Base-by-base conservation (phyloP, 23 red algal species). In the Gracilaria domingensis region DNA sequence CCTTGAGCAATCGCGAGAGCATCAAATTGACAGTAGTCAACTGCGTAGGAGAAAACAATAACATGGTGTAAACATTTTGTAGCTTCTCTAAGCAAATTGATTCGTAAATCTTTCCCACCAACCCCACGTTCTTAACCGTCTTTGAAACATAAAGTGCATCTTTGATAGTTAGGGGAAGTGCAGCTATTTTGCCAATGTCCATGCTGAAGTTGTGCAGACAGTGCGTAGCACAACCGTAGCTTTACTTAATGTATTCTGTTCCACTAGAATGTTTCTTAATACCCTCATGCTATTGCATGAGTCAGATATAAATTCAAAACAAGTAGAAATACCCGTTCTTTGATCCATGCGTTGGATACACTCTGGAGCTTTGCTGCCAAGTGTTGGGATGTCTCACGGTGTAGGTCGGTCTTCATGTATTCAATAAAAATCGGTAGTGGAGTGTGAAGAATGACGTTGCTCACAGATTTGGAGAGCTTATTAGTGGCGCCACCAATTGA, bases 341-440 rank as follows among this genome's bases (percentile, higher is more conserved):
- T 64, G 12, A 32, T 58, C 56, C 13, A 61, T 39, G 23, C 80
- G 25, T 83, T 33, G 24, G 3, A 83, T 49, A 62, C 38, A 39
- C 2, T 53, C 25, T 62, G 11, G 12, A 83, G 11, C 51, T 61
- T 83, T 1, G 25, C 56, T 21, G 49, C 29, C 23, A 83, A 39
- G 29, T 36, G 25, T 16, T 36, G 24, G 49, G 53, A 29, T 35
- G 80, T 61, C 16, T 83, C 29, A 83, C 57, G 80, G 12, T 83
- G 58, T 30, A 83, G 37, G 25, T 83, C 80, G 12, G 48, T 50
- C 37, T 83, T 83, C 38, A 83, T 39, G 53, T 83, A 65, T 64
- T 83, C 80, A 61, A 83, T 65, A 61, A 83, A 83, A 35, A 83
- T 44, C 29, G 48, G 80, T 36, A 59, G 36, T 24, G 80, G 80